Conservation (phyloP, 1,284 basidiomycete genomes). For the Moesziomyces sp. region DNA sequence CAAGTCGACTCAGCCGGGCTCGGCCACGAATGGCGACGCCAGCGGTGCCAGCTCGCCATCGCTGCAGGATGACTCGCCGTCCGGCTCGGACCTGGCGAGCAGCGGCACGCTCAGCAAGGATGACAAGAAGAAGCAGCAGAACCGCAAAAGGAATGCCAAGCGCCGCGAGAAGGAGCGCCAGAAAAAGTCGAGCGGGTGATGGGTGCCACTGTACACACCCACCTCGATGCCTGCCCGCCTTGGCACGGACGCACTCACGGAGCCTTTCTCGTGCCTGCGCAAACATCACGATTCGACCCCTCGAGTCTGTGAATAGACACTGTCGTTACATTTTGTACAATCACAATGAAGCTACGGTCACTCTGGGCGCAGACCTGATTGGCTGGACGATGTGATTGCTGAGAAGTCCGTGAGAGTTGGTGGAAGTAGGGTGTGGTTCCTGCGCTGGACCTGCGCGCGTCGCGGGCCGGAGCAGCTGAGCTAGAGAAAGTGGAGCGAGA, state of each 20-base stretch:
- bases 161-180: constrained; percentile 44
- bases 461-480: background rate
- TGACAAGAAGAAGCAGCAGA: constrained; percentile 43
- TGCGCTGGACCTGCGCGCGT: background rate
- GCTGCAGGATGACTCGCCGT: constrained; percentile 31
- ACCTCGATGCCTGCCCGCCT: background rate
- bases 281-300: no score
- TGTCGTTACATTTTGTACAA: background rate
- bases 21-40: constrained; percentile 1
- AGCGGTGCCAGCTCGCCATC: constrained; percentile 32
- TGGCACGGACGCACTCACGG: constrained; percentile 1
- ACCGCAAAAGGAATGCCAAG: constrained; percentile 48
- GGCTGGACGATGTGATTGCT: background rate
- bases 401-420: background rate
- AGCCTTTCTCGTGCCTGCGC: no score
- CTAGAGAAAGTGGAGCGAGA: no score
- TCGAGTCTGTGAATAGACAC: background rate
- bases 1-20: constrained; percentile 10
- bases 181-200: constrained; percentile 23
- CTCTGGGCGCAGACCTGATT: background rate
- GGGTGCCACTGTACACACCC: background rate
- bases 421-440: background rate
- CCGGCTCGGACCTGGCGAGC: constrained; percentile 35
- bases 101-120: constrained; percentile 36
- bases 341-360: background rate